Evolutionary conservation across 2,329 filamentous ascomycete species (phyloP), one percentile per base, ranked within the genome.

Genomic region (Fusarium torulosum): DNA sequence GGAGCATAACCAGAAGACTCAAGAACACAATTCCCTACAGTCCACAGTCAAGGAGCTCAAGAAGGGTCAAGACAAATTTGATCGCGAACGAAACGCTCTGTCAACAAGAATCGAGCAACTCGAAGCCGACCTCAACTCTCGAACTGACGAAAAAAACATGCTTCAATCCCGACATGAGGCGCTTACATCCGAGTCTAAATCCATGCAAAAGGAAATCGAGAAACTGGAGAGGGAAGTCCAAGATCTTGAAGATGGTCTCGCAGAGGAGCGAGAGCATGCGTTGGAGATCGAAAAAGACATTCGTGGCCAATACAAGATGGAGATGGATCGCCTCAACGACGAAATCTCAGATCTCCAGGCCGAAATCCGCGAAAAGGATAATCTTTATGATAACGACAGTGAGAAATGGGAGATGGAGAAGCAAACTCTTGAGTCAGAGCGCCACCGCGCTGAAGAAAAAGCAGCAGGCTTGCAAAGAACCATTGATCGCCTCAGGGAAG

Each of bases 371-470:
- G 88, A 91, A 69, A 91, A 89, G 67, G 88, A 92, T 70, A 90
- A 89, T 46, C 82, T 90, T 37, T 90, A 90, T 78, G 88, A 90
- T 59, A 87, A 90, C 58, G 89, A 92, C 72, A 87, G 86, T 75
- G 90, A 93, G 66, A 88, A 89, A 71, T 93, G 91, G 90, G 88
- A 91, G 53, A 86, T 85, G 9, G 87, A 90, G 38, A 72, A 84
- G 72, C 86, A 87, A 33, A 85, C 84, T 40, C 79, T 94, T 2
- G 86, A 91, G 71, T 83, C 88, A 2, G 88, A 92, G 70, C 87
- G 87, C 53, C 84, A 88, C 47, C 85, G 86, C 56, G 88, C 89
- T 1, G 89, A 92, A 73, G 88, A 92, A 71, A 88, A 88, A 70
- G 89, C 88, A 4, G 79, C 82, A 13, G 87, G 89, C 10, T 84